Conservation (phyloP, 257 asterid species). For the Solanum ossicruentum region DNA sequence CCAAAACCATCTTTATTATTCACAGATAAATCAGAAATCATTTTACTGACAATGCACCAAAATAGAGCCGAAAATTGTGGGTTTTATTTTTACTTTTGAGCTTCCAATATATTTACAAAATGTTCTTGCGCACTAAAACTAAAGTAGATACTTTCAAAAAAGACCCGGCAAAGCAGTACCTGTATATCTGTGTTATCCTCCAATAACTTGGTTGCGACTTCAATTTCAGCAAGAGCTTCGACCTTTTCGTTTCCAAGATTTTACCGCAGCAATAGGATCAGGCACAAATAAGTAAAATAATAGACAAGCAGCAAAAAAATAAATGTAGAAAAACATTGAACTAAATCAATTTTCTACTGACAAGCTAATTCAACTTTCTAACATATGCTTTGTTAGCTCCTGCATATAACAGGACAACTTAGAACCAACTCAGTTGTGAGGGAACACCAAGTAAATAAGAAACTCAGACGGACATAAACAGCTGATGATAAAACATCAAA, state of each 20-base stretch:
- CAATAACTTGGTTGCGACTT: conserved; percentile 81
- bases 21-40: not conserved
- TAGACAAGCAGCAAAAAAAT: not conserved
- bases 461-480: not conserved
- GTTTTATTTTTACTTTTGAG: not conserved
- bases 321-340: not conserved
- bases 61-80: not conserved
- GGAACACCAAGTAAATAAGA: not conserved
- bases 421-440: not conserved
- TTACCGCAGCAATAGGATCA: not conserved
- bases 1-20: not conserved
- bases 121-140: not conserved
- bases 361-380: not conserved
- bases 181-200: conserved; percentile 41
- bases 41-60: not conserved
- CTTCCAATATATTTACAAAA: not conserved
- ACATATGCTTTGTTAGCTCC: not conserved
- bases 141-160: not conserved
- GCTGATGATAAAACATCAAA: not conserved
- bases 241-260: conserved; percentile 35
- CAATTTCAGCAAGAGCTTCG: conserved; percentile 94
- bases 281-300: not conserved
- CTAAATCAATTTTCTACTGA: not conserved
- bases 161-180: conserved; percentile 25
- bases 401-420: not conserved